phyloP scores from a whole-genome alignment of 768 basidiomycete species.

The Agrocybe chaxingu region DNA sequence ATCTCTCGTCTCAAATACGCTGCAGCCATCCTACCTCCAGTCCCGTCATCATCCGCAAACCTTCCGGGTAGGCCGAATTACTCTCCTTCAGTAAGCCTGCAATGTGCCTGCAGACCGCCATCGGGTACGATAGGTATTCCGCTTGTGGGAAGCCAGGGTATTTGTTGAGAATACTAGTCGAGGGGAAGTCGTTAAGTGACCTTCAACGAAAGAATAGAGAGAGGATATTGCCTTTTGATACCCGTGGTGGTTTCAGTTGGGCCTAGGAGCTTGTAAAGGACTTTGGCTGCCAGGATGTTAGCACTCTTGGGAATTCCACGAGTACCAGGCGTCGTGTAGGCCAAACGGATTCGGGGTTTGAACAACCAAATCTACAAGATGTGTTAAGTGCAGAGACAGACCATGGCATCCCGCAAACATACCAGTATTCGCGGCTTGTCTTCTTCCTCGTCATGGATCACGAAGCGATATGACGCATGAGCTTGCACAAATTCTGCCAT shows the following conservation, averaged over 20 bases:
- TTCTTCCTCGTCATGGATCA: conserved; percentile 84
- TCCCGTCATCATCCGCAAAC: conserved; percentile 75
- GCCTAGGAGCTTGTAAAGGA: conserved; percentile 77
- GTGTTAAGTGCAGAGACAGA: not conserved
- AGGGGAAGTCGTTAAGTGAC: conserved; percentile 5
- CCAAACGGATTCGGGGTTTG: conserved; percentile 81
- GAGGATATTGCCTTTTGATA: conserved; percentile 44
- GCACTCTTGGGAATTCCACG: conserved; percentile 60
- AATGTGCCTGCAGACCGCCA: conserved; percentile 70
- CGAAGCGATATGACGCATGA: conserved; percentile 91
- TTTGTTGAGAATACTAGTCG: conserved; percentile 51
- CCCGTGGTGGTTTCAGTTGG: conserved; percentile 53
- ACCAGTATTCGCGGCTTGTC: conserved; percentile 79
- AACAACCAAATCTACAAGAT: conserved; percentile 82
- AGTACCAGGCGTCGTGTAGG: conserved; percentile 59
- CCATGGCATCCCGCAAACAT: conserved; percentile 21
- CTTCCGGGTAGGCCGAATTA: conserved; percentile 70
- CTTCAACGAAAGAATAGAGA: not conserved
- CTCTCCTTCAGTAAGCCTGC: conserved; percentile 73
- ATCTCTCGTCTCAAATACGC: conserved; percentile 24
- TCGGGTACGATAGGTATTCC: conserved; percentile 84
- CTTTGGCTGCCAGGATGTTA: conserved; percentile 72
- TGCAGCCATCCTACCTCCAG: conserved; percentile 80
- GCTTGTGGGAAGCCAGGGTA: conserved; percentile 85
- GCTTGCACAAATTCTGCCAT: conserved; percentile 90